These are phyloP conservation scores for Rubia peregrina DNA, from an alignment of 305 asterid species.

Conservation along the genomic window DNA sequence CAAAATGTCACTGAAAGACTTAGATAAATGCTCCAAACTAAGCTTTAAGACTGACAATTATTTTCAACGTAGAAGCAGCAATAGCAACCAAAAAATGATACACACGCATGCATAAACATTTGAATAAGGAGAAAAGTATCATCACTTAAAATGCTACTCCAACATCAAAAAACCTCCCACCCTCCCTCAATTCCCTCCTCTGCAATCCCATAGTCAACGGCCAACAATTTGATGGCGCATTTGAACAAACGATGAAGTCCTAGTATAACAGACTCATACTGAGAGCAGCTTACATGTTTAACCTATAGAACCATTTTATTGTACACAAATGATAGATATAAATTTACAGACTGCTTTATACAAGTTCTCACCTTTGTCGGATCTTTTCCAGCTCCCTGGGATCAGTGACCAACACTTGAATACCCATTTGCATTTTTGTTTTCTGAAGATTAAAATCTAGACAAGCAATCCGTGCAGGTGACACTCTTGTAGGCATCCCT, in stretches of 20 bases:
- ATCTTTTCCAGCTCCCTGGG: slow-evolving; percentile 97
- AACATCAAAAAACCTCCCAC: too few species aligned
- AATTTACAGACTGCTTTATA: background rate
- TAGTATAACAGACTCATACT: background rate
- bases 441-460: slow-evolving; percentile 96
- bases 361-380: slow-evolving; percentile 69
- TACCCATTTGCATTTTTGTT: slow-evolving; percentile 97
- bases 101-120: background rate
- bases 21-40: slow-evolving; percentile 1
- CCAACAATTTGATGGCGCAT: background rate
- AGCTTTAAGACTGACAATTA: background rate
- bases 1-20: slow-evolving; percentile 9
- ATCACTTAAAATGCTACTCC: background rate
- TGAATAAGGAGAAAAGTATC: background rate
- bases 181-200: too few species aligned
- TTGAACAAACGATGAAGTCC: background rate
- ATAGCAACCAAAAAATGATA: too few species aligned
- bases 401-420: slow-evolving; percentile 89
- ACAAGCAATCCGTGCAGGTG: slow-evolving; percentile 94
- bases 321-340: background rate
- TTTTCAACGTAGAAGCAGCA: background rate
- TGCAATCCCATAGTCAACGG: background rate
- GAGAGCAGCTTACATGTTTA: background rate
- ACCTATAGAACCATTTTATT: background rate
- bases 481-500: slow-evolving; percentile 91